Evolutionary conservation across 192 early-diverging fungal genomes (phyloP).

Genomic region (Podila epicladia): DNA sequence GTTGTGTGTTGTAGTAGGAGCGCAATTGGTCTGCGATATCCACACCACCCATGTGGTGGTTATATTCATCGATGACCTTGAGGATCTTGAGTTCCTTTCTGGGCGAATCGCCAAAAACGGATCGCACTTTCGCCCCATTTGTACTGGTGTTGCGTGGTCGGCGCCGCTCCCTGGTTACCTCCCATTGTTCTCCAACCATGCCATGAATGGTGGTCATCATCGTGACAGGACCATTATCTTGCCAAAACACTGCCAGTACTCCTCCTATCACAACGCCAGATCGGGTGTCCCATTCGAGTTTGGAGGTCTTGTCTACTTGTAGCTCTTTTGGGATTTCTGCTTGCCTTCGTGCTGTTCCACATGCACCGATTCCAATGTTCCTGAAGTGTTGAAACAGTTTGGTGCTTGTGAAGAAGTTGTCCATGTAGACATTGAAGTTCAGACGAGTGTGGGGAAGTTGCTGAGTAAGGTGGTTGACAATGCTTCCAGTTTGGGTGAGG

Average conservation of each 20-base stretch:
- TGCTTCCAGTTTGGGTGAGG: slow-evolving; percentile 14
- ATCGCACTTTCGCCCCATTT: slow-evolving; percentile 13
- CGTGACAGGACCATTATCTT: slow-evolving; percentile 26
- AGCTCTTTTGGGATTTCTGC: slow-evolving; percentile 22
- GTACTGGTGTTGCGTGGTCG: slow-evolving; percentile 23
- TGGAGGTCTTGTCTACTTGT: too few species aligned
- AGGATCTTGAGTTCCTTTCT: slow-evolving; percentile 19
- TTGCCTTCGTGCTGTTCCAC: slow-evolving; percentile 21
- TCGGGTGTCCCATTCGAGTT: slow-evolving; percentile 29
- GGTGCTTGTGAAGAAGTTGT: slow-evolving; percentile 38
- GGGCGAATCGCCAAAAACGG: slow-evolving; percentile 16
- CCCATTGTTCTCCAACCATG: slow-evolving; percentile 21
- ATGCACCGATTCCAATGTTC: slow-evolving; percentile 21
- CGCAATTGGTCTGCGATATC: slow-evolving; percentile 37
- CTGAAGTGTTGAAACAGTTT: slow-evolving; percentile 30
- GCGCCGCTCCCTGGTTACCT: slow-evolving; percentile 1
- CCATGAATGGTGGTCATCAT: slow-evolving; percentile 31
- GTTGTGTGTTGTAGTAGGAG: slow-evolving; percentile 25
- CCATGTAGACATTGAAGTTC: slow-evolving; percentile 30
- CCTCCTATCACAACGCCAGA: slow-evolving; percentile 9
- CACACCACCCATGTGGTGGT: slow-evolving; percentile 30
- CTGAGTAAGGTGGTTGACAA: slow-evolving; percentile 28
- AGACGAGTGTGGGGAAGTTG: slow-evolving; percentile 14
- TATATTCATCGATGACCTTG: slow-evolving; percentile 35
- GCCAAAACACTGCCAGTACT: neutral